Percentiles rank a stretch among this genome's conserved stretches.
Evolutionary conservation across 495 filamentous ascomycete species (phyloP).

Genomic region (Niebla homalea): DNA sequence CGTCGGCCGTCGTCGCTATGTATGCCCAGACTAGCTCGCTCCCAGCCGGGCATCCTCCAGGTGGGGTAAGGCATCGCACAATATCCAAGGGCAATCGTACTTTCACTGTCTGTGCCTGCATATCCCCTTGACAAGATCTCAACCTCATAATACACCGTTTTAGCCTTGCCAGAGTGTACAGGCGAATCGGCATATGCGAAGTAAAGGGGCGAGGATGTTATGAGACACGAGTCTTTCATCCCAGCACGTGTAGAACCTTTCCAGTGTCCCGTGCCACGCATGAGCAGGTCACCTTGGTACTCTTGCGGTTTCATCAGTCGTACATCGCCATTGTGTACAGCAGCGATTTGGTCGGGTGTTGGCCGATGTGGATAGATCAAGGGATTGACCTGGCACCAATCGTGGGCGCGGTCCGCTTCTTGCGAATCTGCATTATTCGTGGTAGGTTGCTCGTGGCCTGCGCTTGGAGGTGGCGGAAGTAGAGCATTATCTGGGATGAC

Average conservation of each 20-base stretch:
- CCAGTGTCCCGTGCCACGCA: slow-evolving; percentile 28
- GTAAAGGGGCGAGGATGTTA: slow-evolving; percentile 65
- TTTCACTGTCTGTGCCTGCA: slow-evolving; percentile 31
- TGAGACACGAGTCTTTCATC: slow-evolving; percentile 34
- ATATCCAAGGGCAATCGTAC: slow-evolving; percentile 65
- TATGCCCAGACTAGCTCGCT: slow-evolving; percentile 70
- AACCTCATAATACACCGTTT: slow-evolving; percentile 72
- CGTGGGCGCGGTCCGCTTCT: slow-evolving; percentile 58
- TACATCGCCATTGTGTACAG: slow-evolving; percentile 31
- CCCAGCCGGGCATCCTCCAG: slow-evolving; percentile 85
- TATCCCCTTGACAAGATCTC: slow-evolving; percentile 35
- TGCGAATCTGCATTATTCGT: slow-evolving; percentile 59
- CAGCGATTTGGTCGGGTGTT: slow-evolving; percentile 25
- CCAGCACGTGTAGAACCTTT: slow-evolving; percentile 25
- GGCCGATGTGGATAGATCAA: slow-evolving; percentile 43
- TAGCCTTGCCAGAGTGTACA: slow-evolving; percentile 34
- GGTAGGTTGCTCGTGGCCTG: slow-evolving; percentile 52
- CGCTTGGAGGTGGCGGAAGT: slow-evolving; percentile 68
- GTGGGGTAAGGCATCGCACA: slow-evolving; percentile 69
- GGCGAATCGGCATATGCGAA: slow-evolving; percentile 56
- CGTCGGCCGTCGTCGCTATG: slow-evolving; percentile 83
- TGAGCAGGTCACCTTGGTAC: slow-evolving; percentile 31
- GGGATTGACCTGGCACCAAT: slow-evolving; percentile 54
- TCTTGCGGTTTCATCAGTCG: slow-evolving; percentile 32
- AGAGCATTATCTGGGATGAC: slow-evolving; percentile 65